phyloP scores from a whole-genome alignment of 148 eudicot genomes.

The Arbutus unedo region DNA sequence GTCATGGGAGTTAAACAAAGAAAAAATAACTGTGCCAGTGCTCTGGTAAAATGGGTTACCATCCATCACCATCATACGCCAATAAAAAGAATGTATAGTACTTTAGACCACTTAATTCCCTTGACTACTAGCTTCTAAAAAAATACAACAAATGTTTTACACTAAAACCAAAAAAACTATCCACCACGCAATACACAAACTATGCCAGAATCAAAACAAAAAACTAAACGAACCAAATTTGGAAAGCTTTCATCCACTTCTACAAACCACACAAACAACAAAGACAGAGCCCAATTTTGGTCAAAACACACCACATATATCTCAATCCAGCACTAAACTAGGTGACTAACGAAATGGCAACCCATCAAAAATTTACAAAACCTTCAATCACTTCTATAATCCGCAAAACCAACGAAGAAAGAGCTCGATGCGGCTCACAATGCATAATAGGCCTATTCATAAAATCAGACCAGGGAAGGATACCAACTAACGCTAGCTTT shows the following conservation, averaged over 20 bases:
- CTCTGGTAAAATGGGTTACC: background rate
- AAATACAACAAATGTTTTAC: background rate
- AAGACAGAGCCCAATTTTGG: background rate
- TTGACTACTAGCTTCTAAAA: background rate
- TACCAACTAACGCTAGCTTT: background rate
- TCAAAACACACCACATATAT: background rate
- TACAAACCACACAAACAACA: background rate
- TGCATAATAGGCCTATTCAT: background rate
- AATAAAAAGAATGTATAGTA: no score
- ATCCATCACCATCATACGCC: no score
- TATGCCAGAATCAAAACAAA: background rate
- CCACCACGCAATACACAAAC: background rate
- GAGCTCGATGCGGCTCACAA: background rate
- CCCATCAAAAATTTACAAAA: background rate
- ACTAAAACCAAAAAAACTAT: background rate
- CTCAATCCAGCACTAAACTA: background rate
- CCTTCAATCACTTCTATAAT: background rate
- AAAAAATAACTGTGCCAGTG: no score
- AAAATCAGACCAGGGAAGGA: background rate
- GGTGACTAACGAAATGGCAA: background rate
- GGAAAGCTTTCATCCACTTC: background rate
- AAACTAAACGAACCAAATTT: background rate
- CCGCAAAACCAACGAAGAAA: background rate
- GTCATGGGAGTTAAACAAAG: background rate
- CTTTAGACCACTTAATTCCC: background rate